Base-by-base conservation (phyloP, 1,284 basidiomycete genomes). In the Heterobasidion irregulare region DNA sequence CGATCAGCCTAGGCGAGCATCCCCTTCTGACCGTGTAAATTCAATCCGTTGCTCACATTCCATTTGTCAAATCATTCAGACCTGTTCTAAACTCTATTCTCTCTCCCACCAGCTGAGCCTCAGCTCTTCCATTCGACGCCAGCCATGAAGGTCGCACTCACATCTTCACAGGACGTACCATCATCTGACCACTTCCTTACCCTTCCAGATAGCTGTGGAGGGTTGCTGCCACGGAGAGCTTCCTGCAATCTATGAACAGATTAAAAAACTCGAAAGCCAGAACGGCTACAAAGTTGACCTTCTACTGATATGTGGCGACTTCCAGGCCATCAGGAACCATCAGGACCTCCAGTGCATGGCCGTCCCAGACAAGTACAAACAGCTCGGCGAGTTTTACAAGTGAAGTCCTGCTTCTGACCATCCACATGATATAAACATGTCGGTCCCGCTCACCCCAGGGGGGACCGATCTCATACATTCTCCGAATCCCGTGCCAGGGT, bases 161-260 rank as follows among this genome's bases (percentile, higher is more conserved):
- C 38, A 1, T 41, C 6, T 26, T 5, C 26, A 5, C 26, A 26
- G 26, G 6, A 5, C 26, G 26, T 26, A 26, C 26, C 26, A 26
- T 41, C 38, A 12, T 41, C 38, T 41, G 38, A 41, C 38, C 38
- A n/a, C 38, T 7, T 41, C 38, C n/a, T 41, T 41, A 5, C 26
- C 26, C n/a, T 6, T 41, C 33, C 33, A 94, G 89, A 77, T 98
- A 57, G 95, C 94, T 10, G 77, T 98, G 33, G 87, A 98, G 75
- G 97, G 97, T 8, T 99, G 96, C 75, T 94, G 90, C 63, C 96
- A 99, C 68, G 97, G 94, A 51, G 81, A 86, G 60, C 82, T 97
- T 10, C 85, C 91, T 66, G 79, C 81, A 8, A 98, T 97, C 56
- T 99, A 98, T 73, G 70, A 74, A n/a, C 82, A 87, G 18, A 83